Base-by-base conservation (phyloP, 768 basidiomycete species). In the Pleurotus giganteus region DNA sequence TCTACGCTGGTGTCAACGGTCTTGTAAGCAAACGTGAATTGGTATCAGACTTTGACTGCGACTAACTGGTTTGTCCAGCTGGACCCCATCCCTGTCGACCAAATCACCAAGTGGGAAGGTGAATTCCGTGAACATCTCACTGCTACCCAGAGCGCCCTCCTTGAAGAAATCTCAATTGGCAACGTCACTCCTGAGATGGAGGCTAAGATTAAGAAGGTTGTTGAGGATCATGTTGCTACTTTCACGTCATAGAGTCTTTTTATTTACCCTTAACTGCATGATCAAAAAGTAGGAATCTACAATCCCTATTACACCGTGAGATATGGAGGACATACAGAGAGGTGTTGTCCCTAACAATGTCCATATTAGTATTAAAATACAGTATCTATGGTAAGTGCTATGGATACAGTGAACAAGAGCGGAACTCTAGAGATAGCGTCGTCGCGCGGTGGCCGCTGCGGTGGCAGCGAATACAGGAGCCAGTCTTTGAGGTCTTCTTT, bases 1-100 rank as follows among this genome's bases (percentile, higher is more conserved):
- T 98, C 79, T 98, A 96, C 72, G 97, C 96, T 62, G 96, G 96
- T 86, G 97, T 99, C 65, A 95, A 98, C 76, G 97, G 97, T 92
- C 85, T 97, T 60, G 88, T 89, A 24, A 45, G 44, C 26, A 45
- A 13, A 70, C 63, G 88, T 81, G 15, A 12, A 4, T 11, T 47
- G 17, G 34, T 28, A 13, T 1, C 36, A 9, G 55, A 26, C 12
- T 1, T 37, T n/a, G 26, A 1, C 58, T 56, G 6, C 57, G 26
- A 65, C 27, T 23, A 45, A 43, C 41, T 29, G 6, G 8, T 19
- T 34, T 41, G 21, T 43, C 1, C 56, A 91, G 85, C 93, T 99
- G 64, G 97, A 98, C 71, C 79, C 91, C 26, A 91, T 99, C 74
- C 89, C 94, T 42, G 94, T 97, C 52, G 92, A 97, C 65, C 79